A percentile compares a stretch with the other conserved stretches of the same genome.
Conservation (phyloP, 108 stramenopile species). For the Discostella pseudostelligera region DNA sequence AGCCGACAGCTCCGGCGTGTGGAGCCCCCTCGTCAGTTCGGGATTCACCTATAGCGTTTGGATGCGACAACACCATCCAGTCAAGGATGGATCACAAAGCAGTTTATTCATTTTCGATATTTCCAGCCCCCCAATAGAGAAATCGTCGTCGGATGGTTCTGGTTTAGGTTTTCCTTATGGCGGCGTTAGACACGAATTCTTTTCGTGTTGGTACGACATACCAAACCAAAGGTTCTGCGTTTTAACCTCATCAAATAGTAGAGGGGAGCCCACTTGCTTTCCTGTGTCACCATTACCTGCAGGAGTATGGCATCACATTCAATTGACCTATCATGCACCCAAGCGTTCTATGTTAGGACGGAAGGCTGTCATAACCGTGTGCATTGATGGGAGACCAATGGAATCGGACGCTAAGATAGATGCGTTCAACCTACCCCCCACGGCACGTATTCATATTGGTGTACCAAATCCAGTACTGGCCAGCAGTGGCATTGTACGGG, state of each 20-base stretch:
- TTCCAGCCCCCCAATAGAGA: slow-evolving; percentile 59
- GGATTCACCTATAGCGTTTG: slow-evolving; percentile 83
- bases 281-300: slow-evolving; percentile 75
- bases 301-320: slow-evolving; percentile 84
- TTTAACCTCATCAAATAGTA: slow-evolving; percentile 59
- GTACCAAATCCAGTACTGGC: slow-evolving; percentile 79
- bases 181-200: slow-evolving; percentile 49
- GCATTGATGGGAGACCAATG: slow-evolving; percentile 77
- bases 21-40: slow-evolving; percentile 65
- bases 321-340: slow-evolving; percentile 78
- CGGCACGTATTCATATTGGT: slow-evolving; percentile 71
- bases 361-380: slow-evolving; percentile 67
- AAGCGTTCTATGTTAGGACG: slow-evolving; percentile 79
- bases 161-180: slow-evolving; percentile 46
- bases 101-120: slow-evolving; percentile 77
- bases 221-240: slow-evolving; percentile 69
- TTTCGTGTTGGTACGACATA: slow-evolving; percentile 82
- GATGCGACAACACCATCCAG: slow-evolving; percentile 61
- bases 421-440: slow-evolving; percentile 72
- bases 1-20: slow-evolving; percentile 52
- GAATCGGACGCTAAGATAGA: slow-evolving; percentile 82
- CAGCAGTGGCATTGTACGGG: slow-evolving; percentile 69
- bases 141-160: slow-evolving; percentile 45
- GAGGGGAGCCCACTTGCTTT: slow-evolving; percentile 72
- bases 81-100: slow-evolving; percentile 52